Conservation (phyloP, 768 basidiomycete species). For the Kwoniella sp. region DNA sequence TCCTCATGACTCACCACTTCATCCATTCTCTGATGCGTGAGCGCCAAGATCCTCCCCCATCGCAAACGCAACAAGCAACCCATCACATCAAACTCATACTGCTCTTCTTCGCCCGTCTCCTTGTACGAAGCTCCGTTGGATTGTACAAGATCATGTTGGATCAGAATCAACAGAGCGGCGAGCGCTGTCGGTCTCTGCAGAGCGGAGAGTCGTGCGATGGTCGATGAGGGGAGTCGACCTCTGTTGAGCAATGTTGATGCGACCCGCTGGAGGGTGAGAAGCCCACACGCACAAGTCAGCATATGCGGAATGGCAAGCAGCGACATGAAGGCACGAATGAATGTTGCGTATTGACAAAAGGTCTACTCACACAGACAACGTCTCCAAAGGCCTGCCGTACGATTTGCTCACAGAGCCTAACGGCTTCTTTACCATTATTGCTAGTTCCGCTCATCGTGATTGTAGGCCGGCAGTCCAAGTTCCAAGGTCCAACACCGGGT, state of each 20-base stretch:
- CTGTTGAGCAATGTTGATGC: slow-evolving; percentile 73
- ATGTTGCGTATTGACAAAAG: too few relatives aligned
- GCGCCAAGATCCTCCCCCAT: slow-evolving; percentile 79
- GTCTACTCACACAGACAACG: slow-evolving; percentile 49
- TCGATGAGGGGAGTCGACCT: slow-evolving; percentile 74
- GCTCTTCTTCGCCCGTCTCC: slow-evolving; percentile 58
- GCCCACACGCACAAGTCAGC: too few relatives aligned
- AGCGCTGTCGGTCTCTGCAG: slow-evolving; percentile 71
- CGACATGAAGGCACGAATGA: too few relatives aligned
- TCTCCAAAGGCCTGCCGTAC: slow-evolving; percentile 51
- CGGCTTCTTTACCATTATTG: slow-evolving; percentile 53
- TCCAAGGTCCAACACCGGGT: too few relatives aligned
- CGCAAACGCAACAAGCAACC: slow-evolving; percentile 80
- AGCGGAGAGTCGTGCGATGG: slow-evolving; percentile 70
- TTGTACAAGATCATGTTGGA: slow-evolving; percentile 92
- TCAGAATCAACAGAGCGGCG: slow-evolving; percentile 71
- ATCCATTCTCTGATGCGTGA: slow-evolving; percentile 73
- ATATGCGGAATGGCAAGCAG: background rate
- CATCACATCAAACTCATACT: slow-evolving; percentile 75
- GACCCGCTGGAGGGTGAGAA: slow-evolving; percentile 73
- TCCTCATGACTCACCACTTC: slow-evolving; percentile 63
- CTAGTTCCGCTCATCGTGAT: slow-evolving; percentile 24
- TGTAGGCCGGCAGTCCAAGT: too few relatives aligned
- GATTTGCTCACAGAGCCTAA: slow-evolving; percentile 53
- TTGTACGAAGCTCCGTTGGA: slow-evolving; percentile 70